Conservation (phyloP, 768 basidiomycete species). For the Astraeus odoratus region DNA sequence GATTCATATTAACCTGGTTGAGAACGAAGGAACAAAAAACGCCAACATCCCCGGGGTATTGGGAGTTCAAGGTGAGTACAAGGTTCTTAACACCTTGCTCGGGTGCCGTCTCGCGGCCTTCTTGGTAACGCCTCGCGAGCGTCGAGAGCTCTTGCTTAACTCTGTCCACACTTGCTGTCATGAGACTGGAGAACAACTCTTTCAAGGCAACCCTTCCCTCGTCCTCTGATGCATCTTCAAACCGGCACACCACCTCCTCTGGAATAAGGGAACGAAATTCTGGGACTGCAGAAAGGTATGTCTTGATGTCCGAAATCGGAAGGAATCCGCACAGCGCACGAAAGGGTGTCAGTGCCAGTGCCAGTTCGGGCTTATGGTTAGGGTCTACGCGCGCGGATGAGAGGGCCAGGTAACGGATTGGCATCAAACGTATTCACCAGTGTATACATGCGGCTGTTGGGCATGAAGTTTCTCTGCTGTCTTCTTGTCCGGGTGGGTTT, state of each 20-base stretch:
- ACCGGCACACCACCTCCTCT: constrained; percentile 43
- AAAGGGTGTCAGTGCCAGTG: constrained; percentile 91
- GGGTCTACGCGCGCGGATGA: constrained; percentile 48
- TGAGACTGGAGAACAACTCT: constrained; percentile 73
- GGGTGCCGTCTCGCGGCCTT: constrained; percentile 30
- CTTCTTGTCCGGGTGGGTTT: constrained; percentile 85
- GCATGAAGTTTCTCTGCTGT: constrained; percentile 67
- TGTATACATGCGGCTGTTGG: constrained; percentile 78
- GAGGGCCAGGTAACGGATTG: background rate
- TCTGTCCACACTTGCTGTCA: constrained; percentile 59
- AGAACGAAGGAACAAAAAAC: constrained; percentile 85
- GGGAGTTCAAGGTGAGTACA: constrained; percentile 52
- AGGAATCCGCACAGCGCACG: constrained; percentile 89
- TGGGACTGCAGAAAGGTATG: constrained; percentile 58
- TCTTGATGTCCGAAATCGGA: constrained; percentile 66
- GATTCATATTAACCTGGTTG: constrained; percentile 72
- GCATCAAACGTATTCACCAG: constrained; percentile 47
- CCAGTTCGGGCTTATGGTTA: constrained; percentile 99
- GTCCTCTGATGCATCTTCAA: constrained; percentile 31
- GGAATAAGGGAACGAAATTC: constrained; percentile 76
- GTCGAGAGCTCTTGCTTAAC: constrained; percentile 49
- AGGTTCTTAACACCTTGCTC: constrained; percentile 53
- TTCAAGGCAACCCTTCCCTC: constrained; percentile 59
- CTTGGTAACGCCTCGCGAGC: constrained; percentile 59
- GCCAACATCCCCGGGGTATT: constrained; percentile 93